Conservation (phyloP, 768 basidiomycete genomes). For the Amanita pseudoporphyria region DNA sequence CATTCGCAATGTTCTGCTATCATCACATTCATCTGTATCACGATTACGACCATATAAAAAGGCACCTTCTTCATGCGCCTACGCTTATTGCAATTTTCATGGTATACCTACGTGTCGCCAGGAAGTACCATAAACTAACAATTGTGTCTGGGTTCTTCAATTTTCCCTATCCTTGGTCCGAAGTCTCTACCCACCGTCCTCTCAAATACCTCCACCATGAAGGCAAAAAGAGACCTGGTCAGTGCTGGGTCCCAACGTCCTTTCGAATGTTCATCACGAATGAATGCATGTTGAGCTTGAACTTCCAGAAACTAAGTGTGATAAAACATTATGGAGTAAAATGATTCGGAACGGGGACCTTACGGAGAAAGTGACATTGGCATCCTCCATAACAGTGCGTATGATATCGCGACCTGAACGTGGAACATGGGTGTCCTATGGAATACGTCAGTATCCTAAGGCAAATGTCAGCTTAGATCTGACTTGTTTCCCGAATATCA, state of each 20-base stretch:
- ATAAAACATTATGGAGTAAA: neutral
- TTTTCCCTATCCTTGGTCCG: constrained; percentile 46
- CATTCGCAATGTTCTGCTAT: constrained; percentile 28
- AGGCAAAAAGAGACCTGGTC: constrained; percentile 66
- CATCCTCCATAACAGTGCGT: constrained; percentile 74
- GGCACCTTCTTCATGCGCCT: neutral
- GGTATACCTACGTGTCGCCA: neutral
- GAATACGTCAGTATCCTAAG: neutral
- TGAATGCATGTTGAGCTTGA: constrained; percentile 95
- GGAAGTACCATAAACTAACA: constrained; percentile 36
- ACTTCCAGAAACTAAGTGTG: constrained; percentile 76
- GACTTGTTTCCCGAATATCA: constrained; percentile 96
- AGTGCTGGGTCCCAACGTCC: constrained; percentile 95
- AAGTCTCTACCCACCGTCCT: constrained; percentile 81
- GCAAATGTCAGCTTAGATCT: constrained; percentile 4
- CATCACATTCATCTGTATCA: constrained; percentile 37
- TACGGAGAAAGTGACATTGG: constrained; percentile 61
- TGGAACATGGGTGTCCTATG: constrained; percentile 87
- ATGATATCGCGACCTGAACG: constrained; percentile 81
- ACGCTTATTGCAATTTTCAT: constrained; percentile 7
- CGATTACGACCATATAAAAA: constrained; percentile 17
- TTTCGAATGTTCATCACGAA: constrained; percentile 86
- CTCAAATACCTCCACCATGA: constrained; percentile 93
- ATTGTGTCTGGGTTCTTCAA: constrained; percentile 63
- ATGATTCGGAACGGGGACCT: constrained; percentile 15